phyloP scores from a whole-genome alignment of 1,284 basidiomycete genomes.

The Marasmius sp. region DNA sequence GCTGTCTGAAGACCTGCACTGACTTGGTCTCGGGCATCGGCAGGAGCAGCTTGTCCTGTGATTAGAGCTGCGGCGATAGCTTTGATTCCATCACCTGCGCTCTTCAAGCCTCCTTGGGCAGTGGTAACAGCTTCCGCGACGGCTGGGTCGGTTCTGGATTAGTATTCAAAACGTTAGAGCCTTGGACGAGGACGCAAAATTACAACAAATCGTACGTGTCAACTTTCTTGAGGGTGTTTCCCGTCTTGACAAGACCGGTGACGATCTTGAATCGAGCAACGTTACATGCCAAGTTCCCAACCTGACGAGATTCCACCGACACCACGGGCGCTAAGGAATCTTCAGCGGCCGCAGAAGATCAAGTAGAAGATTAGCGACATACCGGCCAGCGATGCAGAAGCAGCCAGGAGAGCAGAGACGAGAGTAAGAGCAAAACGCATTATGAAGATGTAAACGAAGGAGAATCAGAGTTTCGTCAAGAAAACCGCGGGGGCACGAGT shows the following conservation, averaged over 20 bases:
- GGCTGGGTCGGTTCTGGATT: slow-evolving; percentile 20
- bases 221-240: slow-evolving; percentile 24
- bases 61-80: slow-evolving; percentile 35
- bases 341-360: background rate
- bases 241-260: slow-evolving; percentile 23
- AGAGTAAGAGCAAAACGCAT: slow-evolving; percentile 17
- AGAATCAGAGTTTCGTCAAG: background rate
- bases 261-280: slow-evolving; percentile 34
- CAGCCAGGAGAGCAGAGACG: slow-evolving; percentile 15
- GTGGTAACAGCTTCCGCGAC: slow-evolving; percentile 26
- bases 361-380: background rate
- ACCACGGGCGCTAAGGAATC: slow-evolving; percentile 8
- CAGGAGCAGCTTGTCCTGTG: slow-evolving; percentile 33
- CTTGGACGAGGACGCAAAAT: background rate
- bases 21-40: slow-evolving; percentile 33
- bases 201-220: slow-evolving; percentile 16
- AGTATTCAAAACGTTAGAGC: background rate
- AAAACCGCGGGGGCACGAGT: background rate
- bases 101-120: slow-evolving; percentile 26
- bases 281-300: slow-evolving; percentile 25
- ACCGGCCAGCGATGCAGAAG: slow-evolving; percentile 18
- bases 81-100: slow-evolving; percentile 32
- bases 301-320: slow-evolving; percentile 19
- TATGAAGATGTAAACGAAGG: background rate
- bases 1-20: slow-evolving; percentile 28